Conservation (phyloP, 306 rosid species). For the Oxytropis ochrocephala region DNA sequence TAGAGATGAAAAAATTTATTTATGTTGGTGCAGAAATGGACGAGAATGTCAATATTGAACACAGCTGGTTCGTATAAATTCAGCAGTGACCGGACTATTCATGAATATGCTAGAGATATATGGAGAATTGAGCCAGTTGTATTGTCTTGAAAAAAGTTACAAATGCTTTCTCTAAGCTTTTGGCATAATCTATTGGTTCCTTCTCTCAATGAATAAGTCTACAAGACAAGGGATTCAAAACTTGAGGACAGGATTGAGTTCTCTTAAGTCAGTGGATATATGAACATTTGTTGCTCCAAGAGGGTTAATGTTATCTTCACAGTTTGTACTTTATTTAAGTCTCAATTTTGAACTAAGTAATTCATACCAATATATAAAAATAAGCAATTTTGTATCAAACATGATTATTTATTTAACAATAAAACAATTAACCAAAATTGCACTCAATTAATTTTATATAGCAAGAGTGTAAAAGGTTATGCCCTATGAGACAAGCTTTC, state of each 20-base stretch:
- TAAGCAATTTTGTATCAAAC: no score
- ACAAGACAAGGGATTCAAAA: not conserved
- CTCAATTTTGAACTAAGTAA: no score
- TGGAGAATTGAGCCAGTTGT: conserved; percentile 69
- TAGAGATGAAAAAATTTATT: not conserved
- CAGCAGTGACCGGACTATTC: conserved; percentile 93
- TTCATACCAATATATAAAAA: not conserved
- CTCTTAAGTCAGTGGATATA: not conserved
- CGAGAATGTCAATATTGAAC: conserved; percentile 88
- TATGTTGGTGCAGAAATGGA: conserved; percentile 67
- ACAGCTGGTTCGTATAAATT: conserved; percentile 94
- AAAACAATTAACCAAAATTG: not conserved
- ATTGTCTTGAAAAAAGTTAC: conserved; percentile 37
- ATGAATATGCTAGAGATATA: conserved; percentile 78
- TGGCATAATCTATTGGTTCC: not conserved
- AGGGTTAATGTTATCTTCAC: not conserved
- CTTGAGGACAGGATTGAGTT: not conserved
- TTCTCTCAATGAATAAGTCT: not conserved
- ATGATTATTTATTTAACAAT: not conserved
- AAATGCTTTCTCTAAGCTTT: not conserved
- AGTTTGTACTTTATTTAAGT: no score
- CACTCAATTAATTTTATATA: not conserved
- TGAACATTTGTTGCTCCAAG: not conserved
- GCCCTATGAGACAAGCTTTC: not conserved
- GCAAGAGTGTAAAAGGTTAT: not conserved